phyloP scores from a whole-genome alignment of 2,329 filamentous ascomycete genomes.

The Venturia nashicola region DNA sequence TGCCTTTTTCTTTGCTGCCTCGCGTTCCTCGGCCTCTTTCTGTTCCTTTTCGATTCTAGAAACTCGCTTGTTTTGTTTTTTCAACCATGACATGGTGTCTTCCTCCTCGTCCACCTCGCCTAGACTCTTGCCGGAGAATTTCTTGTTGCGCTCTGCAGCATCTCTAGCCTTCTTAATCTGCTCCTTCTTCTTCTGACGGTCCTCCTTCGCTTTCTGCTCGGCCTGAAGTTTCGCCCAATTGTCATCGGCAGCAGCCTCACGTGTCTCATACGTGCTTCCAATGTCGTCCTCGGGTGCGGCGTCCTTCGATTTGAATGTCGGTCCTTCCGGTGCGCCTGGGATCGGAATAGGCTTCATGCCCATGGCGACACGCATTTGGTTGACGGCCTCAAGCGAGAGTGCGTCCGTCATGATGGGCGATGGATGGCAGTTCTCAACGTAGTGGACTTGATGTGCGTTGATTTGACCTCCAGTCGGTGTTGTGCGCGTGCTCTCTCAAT shows the following conservation, averaged over 20 bases:
- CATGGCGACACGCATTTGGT: conserved; percentile 78
- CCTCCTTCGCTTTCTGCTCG: conserved; percentile 59
- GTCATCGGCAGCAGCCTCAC: conserved; percentile 58
- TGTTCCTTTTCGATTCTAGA: conserved; percentile 72
- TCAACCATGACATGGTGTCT: conserved; percentile 78
- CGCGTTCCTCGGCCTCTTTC: conserved; percentile 61
- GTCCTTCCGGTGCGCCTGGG: conserved; percentile 44
- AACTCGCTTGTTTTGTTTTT: conserved; percentile 82
- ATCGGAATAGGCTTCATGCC: conserved; percentile 84
- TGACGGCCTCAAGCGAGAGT: conserved; percentile 67
- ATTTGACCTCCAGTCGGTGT: background rate
- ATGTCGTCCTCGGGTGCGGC: conserved; percentile 54
- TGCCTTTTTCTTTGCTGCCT: conserved; percentile 55
- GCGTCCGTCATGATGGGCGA: conserved; percentile 28
- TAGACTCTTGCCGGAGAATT: conserved; percentile 71
- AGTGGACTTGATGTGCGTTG: background rate
- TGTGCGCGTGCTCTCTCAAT: background rate
- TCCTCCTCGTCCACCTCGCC: conserved; percentile 59
- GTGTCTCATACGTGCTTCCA: conserved; percentile 72
- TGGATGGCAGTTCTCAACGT: background rate
- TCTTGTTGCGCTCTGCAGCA: conserved; percentile 59
- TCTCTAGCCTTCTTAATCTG: conserved; percentile 83
- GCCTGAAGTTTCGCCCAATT: conserved; percentile 62
- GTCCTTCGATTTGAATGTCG: conserved; percentile 41
- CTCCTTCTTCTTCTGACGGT: conserved; percentile 67